Evolutionary conservation across 176 grass and related monocot species (phyloP), one percentile per base, ranked within the genome.

Genomic region (Pontederia crassipes): DNA sequence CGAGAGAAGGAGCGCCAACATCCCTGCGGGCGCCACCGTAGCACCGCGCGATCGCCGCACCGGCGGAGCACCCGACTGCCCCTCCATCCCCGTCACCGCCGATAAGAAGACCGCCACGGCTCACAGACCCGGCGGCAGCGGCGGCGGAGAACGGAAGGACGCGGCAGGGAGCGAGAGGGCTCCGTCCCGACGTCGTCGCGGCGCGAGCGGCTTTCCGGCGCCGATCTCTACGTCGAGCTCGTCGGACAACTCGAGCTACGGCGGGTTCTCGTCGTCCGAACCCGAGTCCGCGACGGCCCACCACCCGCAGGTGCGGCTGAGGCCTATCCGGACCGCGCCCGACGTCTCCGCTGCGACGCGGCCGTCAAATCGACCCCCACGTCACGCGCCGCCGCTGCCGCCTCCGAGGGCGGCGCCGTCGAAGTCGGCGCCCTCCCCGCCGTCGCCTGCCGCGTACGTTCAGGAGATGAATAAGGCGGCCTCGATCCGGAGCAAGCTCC

Each of bases 261-360:
- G 71, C 57, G 10, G 55, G 4, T 20, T 62, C 78, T 62, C 76
- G 78, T 0, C 82, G 87, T n/a, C 73, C 75, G 71, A 55, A 57
- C 57, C 83, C 72, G 52, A 80, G 52, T 78, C 63, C 68, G 58
- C 53, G 54, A 35, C 64, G 76, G n/a, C 61, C 78, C 4, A 64
- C 66, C 77, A 81, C 11, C 59, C 84, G 4, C 63, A 62, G 52
- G 80, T 83, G 0, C 63, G 70, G 52, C 83, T 83, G 0, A 78
- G 83, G 65, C 92, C 78, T 52, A 74, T 56, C 4, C 82, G 74
- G 0, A 66, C 71, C 35, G 50, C 32, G 0, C 29, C 53, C 29
- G 4, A 27, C 48, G 12, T 28, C 0, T 46, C 45, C 0, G 45
- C 57, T 10, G 26, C 72, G 17, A 68, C 32, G 76, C 80, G 10